phyloP scores from a whole-genome alignment of 257 asterid genomes.

The Solanum lignicaule region DNA sequence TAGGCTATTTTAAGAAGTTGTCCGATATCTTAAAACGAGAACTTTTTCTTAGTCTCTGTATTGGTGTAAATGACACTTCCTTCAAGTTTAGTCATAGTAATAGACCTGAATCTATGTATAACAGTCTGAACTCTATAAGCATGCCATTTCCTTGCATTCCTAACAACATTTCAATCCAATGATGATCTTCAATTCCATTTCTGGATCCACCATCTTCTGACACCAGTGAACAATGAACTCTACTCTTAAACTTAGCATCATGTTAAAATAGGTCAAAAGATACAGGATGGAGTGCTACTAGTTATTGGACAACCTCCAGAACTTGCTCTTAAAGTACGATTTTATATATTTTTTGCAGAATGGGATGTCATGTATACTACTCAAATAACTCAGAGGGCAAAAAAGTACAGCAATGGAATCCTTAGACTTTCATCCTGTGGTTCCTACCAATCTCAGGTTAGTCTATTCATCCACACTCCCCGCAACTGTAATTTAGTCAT shows the following conservation, averaged over 20 bases:
- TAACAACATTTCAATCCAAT: background rate
- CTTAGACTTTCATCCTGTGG: constrained; percentile 17
- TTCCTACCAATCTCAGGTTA: constrained; percentile 16
- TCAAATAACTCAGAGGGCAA: constrained; percentile 12
- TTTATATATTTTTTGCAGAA: constrained; percentile 8
- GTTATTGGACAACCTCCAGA: background rate
- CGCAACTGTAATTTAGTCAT: background rate
- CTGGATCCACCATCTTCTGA: background rate
- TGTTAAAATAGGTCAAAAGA: background rate
- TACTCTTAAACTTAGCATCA: background rate
- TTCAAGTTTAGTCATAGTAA: background rate
- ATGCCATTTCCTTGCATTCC: background rate
- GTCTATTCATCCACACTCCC: background rate
- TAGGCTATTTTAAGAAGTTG: background rate
- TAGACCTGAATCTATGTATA: background rate
- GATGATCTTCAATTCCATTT: background rate
- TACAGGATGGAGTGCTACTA: background rate
- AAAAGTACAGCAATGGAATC: constrained; percentile 18
- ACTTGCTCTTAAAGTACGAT: background rate
- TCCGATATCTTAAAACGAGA: background rate
- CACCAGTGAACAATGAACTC: background rate
- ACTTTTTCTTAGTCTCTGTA: background rate
- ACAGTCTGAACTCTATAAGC: background rate
- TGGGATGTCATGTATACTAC: constrained; percentile 26
- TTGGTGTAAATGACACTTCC: background rate